These are phyloP conservation scores for Podila epigama DNA, from an alignment of 192 early-diverging fungal genomes.

Conservation along the genomic window DNA sequence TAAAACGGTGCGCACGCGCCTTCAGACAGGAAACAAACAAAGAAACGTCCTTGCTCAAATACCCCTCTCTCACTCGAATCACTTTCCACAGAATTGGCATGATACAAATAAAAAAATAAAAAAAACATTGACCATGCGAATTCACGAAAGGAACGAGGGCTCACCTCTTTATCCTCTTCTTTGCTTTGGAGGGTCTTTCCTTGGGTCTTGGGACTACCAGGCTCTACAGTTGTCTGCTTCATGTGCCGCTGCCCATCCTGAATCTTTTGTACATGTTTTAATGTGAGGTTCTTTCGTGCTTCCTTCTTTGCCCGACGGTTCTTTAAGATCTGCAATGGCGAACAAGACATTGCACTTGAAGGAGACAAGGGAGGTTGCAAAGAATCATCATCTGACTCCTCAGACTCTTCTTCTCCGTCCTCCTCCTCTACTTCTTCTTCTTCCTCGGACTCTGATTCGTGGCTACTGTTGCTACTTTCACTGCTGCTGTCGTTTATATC, in stretches of 20 bases:
- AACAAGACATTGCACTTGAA: background rate
- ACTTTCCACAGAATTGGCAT: background rate
- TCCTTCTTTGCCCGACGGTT: background rate
- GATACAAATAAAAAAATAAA: background rate
- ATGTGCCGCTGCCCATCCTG: background rate
- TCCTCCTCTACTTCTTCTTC: conserved; percentile 18
- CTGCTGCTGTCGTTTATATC: conserved; percentile 15
- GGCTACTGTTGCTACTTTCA: conserved; percentile 36
- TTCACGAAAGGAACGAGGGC: background rate
- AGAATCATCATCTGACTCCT: conserved; percentile 4
- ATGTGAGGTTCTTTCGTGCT: background rate
- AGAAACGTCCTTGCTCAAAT: background rate
- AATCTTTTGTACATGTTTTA: conserved; percentile 2
- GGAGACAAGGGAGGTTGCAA: conserved; percentile 1
- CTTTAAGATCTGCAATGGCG: background rate
- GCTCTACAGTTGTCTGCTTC: background rate
- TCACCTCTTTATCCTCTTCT: background rate
- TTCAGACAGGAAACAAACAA: background rate
- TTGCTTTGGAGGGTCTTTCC: conserved; percentile 7
- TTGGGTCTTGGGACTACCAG: background rate
- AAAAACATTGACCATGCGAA: too few relatives aligned
- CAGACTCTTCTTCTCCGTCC: conserved; percentile 9
- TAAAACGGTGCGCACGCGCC: background rate
- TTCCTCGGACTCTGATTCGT: conserved; percentile 7
- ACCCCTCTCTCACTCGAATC: too few relatives aligned